Base-by-base conservation (phyloP, 192 early-diverging fungal species). In the Phycomyces nitens region DNA sequence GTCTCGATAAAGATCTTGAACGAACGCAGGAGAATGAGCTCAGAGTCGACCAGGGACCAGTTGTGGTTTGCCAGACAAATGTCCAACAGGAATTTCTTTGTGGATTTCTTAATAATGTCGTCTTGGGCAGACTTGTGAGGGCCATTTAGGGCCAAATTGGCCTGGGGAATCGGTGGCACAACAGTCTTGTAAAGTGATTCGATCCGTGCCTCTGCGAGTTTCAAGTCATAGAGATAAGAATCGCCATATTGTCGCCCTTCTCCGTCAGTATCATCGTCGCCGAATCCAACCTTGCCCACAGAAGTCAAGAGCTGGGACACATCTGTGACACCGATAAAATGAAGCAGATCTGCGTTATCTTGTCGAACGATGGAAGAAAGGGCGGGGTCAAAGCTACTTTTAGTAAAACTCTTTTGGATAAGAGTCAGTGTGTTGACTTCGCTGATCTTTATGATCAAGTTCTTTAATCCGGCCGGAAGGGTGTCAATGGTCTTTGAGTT, bases 1-100 rank as follows among this genome's bases (percentile, higher is more conserved):
- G 60, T 57, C 53, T 74, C 69, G 12, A 71, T 56, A 39, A 78
- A 71, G 1, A 56, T 49, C 21, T 71, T 68, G 56, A 60, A 78
- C 21, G 76, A 74, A 24, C 56, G 54, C n/a, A 77, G 41, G 5
- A 74, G 29, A 11, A 60, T 51, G 14, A 74, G 27, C 41, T 77
- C 62, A 20, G 72, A 52, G 50, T 74, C 69, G 5, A 52, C 62
- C 11, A 56, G 20, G 2, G 76, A 74, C 57, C 61, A 58, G 54
- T 71, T 56, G 26, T 68, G 58, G 57, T 66, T 71, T 22, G 58
- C 64, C 43, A 42, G 20, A 50, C 55, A 61, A 18, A 74, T 34
- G 5, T 15, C 34, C 14, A 39, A 47, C 10, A 61, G 34, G 43
- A 66, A 57, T 1, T 41, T 21, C 12, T 62, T 43, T 18, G 49